A percentile compares a stretch with the other conserved stretches of the same genome.
Conservation (phyloP, 805 yeast species). For the Zygosaccharomyces kombuchaensis region DNA sequence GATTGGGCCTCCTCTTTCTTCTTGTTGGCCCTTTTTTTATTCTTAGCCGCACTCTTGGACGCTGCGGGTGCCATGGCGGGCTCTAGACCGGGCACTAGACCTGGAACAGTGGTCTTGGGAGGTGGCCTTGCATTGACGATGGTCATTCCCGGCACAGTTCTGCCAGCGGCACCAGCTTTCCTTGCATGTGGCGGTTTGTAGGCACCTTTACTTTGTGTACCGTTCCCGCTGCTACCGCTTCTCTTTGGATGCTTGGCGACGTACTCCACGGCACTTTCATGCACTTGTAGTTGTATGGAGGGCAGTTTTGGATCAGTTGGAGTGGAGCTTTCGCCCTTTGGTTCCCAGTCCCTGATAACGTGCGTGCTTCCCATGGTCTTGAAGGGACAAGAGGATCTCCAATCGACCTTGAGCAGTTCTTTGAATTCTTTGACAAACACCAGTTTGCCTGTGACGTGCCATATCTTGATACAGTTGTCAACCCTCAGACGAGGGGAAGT, state of each 20-base stretch:
- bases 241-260: constrained; percentile 37
- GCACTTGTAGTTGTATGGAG: constrained; percentile 55
- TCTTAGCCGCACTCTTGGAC: constrained; percentile 63
- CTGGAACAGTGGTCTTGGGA: constrained; percentile 48
- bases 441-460: constrained; percentile 87
- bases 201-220: constrained; percentile 64
- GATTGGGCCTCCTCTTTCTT: constrained; percentile 28
- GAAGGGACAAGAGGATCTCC: constrained; percentile 57
- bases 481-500: constrained; percentile 96
- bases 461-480: constrained; percentile 88
- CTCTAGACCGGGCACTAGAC: constrained; percentile 30
- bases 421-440: constrained; percentile 72
- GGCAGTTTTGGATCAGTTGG: constrained; percentile 46
- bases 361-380: constrained; percentile 30
- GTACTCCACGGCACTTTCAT: constrained; percentile 62
- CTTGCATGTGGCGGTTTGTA: constrained; percentile 97
- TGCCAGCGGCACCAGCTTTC: constrained; percentile 38
- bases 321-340: constrained; percentile 36
- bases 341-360: constrained; percentile 32
- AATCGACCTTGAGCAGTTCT: constrained; percentile 74
- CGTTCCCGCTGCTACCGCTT: constrained; percentile 19
- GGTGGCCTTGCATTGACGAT: constrained; percentile 27
- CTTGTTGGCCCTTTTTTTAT: constrained; percentile 67
- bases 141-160: constrained; percentile 24
- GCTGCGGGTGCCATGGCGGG: constrained; percentile 10